Percentiles rank a stretch among this genome's conserved stretches.
phyloP scores from a whole-genome alignment of 176 grass and related monocot genomes.

The Lolium multiflorum region DNA sequence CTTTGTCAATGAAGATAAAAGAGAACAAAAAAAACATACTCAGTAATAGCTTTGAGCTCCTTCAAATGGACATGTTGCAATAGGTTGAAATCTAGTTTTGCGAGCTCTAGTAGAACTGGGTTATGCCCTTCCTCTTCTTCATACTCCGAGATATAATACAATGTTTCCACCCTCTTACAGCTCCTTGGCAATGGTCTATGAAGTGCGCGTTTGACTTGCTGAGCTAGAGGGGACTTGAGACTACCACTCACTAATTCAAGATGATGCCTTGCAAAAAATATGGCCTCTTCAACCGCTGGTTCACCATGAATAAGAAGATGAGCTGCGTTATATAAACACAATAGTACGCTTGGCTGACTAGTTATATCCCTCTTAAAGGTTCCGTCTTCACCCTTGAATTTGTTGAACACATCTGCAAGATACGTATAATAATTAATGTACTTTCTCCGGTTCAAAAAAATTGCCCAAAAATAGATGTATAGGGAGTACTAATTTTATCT shows the following conservation, averaged over 20 bases:
- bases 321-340: conserved; percentile 42
- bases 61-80: too few species aligned
- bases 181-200: conserved; percentile 30
- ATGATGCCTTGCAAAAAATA: background rate
- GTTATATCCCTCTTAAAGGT: background rate
- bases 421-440: background rate
- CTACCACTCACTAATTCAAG: background rate
- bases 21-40: too few species aligned
- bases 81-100: too few species aligned
- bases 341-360: conserved; percentile 20
- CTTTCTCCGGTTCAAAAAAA: background rate
- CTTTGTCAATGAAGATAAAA: too few species aligned
- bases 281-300: conserved; percentile 7
- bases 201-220: conserved; percentile 41
- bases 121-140: too few species aligned
- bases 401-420: background rate
- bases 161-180: background rate
- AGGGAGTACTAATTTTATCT: too few species aligned
- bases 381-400: background rate
- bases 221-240: background rate
- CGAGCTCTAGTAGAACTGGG: too few species aligned
- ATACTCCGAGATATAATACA: too few species aligned
- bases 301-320: conserved; percentile 4
- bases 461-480: background rate
- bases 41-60: too few species aligned